Evolutionary conservation across 305 asterid species (phyloP).

Genomic region (Ilex paraguariensis): DNA sequence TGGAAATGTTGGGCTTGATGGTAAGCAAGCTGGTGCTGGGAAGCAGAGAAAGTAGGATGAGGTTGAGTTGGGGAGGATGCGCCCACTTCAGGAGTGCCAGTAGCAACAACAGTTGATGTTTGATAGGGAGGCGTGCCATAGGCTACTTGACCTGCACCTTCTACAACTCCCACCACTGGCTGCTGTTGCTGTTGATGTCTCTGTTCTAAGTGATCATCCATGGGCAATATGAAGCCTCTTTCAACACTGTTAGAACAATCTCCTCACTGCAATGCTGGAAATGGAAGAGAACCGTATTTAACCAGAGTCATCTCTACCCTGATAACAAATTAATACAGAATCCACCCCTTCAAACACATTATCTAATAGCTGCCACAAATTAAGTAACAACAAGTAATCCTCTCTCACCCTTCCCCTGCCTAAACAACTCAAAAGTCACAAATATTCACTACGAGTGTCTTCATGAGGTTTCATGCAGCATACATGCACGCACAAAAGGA

Average conservation of each 20-base stretch:
- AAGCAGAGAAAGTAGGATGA: slow-evolving; percentile 21
- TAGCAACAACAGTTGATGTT: slow-evolving; percentile 26
- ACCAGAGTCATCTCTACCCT: too few species aligned
- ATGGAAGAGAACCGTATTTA: background rate
- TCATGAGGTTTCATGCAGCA: too few species aligned
- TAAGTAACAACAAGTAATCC: too few species aligned
- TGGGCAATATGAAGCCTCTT: slow-evolving; percentile 10
- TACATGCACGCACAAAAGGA: too few species aligned
- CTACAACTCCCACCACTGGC: slow-evolving; percentile 22
- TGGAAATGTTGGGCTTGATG: slow-evolving; percentile 47
- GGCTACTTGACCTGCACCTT: slow-evolving; percentile 25
- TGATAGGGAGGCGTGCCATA: slow-evolving; percentile 28
- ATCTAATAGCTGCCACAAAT: too few species aligned
- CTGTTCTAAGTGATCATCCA: slow-evolving; percentile 48
- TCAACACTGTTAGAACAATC: background rate
- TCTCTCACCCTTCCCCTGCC: too few species aligned
- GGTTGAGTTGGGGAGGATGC: slow-evolving; percentile 39
- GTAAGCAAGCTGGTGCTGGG: slow-evolving; percentile 36
- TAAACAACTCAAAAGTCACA: too few species aligned
- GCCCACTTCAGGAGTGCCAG: slow-evolving; percentile 35
- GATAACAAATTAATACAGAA: too few species aligned
- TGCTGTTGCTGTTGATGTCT: slow-evolving; percentile 19
- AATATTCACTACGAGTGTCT: too few species aligned
- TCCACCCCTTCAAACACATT: too few species aligned
- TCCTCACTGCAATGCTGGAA: slow-evolving; percentile 22